Evolutionary conservation across 306 rosid species (phyloP).

Genomic region (Coriaria nepalensis): DNA sequence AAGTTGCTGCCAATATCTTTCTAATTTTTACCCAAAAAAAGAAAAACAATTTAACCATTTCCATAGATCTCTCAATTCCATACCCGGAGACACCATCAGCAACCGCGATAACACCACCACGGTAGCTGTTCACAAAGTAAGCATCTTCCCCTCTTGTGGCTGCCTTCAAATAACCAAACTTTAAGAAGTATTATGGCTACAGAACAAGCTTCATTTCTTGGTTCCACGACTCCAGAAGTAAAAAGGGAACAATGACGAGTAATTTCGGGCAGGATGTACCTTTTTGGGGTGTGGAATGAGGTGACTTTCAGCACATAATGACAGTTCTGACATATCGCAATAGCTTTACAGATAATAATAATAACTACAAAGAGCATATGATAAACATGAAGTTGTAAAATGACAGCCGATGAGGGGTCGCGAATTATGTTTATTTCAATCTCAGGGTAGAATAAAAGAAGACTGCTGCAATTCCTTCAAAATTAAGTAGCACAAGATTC

Average conservation of each 20-base stretch:
- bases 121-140: slow-evolving; percentile 52
- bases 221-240: not conserved
- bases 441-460: too few relatives aligned
- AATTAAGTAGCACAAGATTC: too few relatives aligned
- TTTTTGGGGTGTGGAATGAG: slow-evolving; percentile 87
- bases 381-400: too few relatives aligned
- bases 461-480: too few relatives aligned
- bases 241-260: not conserved
- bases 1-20: not conserved
- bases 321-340: slow-evolving; percentile 50
- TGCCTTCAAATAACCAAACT: slow-evolving; percentile 36
- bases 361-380: not conserved
- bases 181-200: slow-evolving; percentile 1
- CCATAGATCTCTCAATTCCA: slow-evolving; percentile 12
- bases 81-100: slow-evolving; percentile 99
- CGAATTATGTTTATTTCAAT: too few relatives aligned
- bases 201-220: not conserved
- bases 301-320: slow-evolving; percentile 57
- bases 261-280: slow-evolving; percentile 21
- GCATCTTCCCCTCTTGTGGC: slow-evolving; percentile 96
- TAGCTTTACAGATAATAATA: slow-evolving; percentile 7
- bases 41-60: not conserved
- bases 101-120: slow-evolving; percentile 75
- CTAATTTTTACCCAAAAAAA: not conserved
- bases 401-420: too few relatives aligned